A percentile compares a stretch with the other conserved stretches of the same genome.
phyloP scores from a whole-genome alignment of 192 early-diverging fungal genomes.

The Coemansia sp. region DNA sequence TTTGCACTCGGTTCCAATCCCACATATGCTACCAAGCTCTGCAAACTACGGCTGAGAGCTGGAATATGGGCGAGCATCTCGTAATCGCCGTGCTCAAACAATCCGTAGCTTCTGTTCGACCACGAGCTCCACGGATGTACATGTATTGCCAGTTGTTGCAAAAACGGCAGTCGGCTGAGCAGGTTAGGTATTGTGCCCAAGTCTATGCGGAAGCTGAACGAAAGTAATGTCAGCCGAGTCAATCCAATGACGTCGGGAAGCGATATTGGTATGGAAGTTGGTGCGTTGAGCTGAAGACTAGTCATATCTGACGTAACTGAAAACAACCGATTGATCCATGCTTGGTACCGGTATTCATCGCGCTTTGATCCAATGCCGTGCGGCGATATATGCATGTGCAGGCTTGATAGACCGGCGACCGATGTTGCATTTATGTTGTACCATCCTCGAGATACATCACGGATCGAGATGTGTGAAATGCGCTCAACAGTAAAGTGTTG shows the following conservation, averaged over 20 bases:
- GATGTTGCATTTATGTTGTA: conserved; percentile 3
- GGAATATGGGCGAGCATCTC: conserved; percentile 20
- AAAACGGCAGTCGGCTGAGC: conserved; percentile 21
- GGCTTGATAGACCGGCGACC: conserved; percentile 2
- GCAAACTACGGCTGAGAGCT: conserved; percentile 27
- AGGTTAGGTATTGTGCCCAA: conserved; percentile 30
- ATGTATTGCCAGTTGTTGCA: conserved; percentile 29
- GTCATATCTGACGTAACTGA: conserved; percentile 24
- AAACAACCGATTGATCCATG: conserved; percentile 41
- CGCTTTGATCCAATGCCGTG: background rate
- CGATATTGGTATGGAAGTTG: conserved; percentile 10
- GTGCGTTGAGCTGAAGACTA: conserved; percentile 32
- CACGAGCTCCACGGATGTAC: conserved; percentile 29
- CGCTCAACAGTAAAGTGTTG: conserved; percentile 22
- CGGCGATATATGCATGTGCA: conserved; percentile 24
- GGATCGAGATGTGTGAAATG: conserved; percentile 32
- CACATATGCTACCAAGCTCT: conserved; percentile 23
- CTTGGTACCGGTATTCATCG: conserved; percentile 22
- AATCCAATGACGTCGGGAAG: conserved; percentile 44
- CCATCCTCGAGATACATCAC: conserved; percentile 27
- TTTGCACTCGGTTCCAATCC: conserved; percentile 12
- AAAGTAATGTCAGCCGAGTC: conserved; percentile 17
- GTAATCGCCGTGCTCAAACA: conserved; percentile 16
- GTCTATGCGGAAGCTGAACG: conserved; percentile 41
- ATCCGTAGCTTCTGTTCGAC: conserved; percentile 14